These are phyloP conservation scores for Citrus mangshanensis DNA, from an alignment of 345 rosid genomes.

Conservation along the genomic window DNA sequence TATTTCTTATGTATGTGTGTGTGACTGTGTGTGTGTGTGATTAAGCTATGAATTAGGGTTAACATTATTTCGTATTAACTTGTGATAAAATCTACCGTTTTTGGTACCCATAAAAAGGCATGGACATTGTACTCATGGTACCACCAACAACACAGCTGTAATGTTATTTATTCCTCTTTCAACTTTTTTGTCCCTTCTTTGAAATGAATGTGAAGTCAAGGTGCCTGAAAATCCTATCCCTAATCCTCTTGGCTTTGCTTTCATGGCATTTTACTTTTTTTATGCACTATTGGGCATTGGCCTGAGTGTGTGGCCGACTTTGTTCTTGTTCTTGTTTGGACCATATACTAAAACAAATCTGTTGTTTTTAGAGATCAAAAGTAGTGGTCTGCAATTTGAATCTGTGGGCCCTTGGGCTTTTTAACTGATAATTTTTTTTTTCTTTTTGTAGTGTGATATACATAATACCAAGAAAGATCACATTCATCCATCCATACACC, in stretches of 20 bases:
- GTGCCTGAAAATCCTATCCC: not conserved
- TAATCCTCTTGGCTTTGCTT: no score
- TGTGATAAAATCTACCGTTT: no score
- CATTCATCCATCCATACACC: no score
- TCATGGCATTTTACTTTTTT: no score
- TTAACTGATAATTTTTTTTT: not conserved
- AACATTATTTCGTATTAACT: no score
- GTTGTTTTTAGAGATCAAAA: no score
- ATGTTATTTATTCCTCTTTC: not conserved
- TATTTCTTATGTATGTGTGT: no score
- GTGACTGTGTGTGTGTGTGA: not conserved
- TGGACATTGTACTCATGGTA: not conserved
- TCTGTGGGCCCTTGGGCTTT: not conserved
- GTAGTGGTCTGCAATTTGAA: not conserved
- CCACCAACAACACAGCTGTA: not conserved
- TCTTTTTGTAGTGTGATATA: no score
- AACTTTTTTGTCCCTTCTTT: not conserved
- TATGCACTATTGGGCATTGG: not conserved
- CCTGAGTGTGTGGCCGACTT: not conserved
- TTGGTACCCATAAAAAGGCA: not conserved
- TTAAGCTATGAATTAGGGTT: not conserved
- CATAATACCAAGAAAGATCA: not conserved
- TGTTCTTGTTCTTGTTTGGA: not conserved
- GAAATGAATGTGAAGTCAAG: constrained; percentile 11
- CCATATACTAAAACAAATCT: not conserved